Evolutionary conservation across 1,284 basidiomycete genomes (phyloP).

Genomic region (Boletus holoroseus): DNA sequence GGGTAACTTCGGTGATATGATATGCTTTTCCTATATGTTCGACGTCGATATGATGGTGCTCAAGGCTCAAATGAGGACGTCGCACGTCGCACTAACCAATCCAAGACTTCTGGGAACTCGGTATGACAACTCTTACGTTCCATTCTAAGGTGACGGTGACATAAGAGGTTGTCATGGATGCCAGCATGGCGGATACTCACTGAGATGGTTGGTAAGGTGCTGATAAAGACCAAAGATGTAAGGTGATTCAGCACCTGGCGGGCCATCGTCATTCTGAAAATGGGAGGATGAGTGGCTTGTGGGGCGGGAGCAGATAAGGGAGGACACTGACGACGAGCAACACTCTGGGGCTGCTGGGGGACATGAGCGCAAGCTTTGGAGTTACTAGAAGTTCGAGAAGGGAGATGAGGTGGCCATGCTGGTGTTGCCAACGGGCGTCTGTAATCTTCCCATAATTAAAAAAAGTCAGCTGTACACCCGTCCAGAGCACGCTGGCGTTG

Average conservation of each 20-base stretch:
- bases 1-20: slow-evolving; percentile 74
- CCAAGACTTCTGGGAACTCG: slow-evolving; percentile 88
- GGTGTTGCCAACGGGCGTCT: slow-evolving; percentile 15
- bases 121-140: slow-evolving; percentile 86
- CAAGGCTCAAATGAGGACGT: slow-evolving; percentile 1
- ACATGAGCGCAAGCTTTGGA: slow-evolving; percentile 11
- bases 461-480: slow-evolving; percentile 7
- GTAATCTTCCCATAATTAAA: slow-evolving; percentile 25
- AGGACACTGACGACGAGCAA: slow-evolving; percentile 50
- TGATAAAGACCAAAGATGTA: slow-evolving; percentile 78
- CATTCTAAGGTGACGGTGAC: slow-evolving; percentile 47
- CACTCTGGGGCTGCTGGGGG: slow-evolving; percentile 37
- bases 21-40: slow-evolving; percentile 66
- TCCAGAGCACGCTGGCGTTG: slow-evolving; percentile 6
- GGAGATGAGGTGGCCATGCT: not conserved
- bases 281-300: slow-evolving; percentile 4
- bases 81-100: slow-evolving; percentile 49
- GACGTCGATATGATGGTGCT: slow-evolving; percentile 3
- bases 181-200: slow-evolving; percentile 34
- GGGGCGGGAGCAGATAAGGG: not conserved
- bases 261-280: slow-evolving; percentile 81
- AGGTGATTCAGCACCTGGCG: slow-evolving; percentile 73
- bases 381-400: not conserved
- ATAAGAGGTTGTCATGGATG: slow-evolving; percentile 11
- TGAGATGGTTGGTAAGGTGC: slow-evolving; percentile 58